Evolutionary conservation across 73 alveolate species (phyloP).

Genomic region (Paramecium tetraurelia): DNA sequence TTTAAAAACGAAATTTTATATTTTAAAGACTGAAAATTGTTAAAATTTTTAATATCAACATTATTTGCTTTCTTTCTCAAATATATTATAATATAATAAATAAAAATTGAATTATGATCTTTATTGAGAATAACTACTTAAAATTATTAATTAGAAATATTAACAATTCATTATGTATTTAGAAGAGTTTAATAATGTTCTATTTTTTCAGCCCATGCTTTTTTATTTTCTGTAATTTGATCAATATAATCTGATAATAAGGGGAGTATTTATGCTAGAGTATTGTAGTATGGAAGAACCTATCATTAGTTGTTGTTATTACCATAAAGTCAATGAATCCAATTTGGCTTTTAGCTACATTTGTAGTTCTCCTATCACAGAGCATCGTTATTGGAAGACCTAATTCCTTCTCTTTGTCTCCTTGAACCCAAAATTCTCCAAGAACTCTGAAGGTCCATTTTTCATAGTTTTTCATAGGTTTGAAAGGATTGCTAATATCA

Average conservation of each 20-base stretch:
- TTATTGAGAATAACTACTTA: not conserved
- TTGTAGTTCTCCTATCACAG: slow-evolving; percentile 93
- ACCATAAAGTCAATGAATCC: slow-evolving; percentile 94
- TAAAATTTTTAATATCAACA: too few species aligned
- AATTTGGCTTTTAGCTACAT: slow-evolving; percentile 83
- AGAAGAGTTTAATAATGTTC: slow-evolving; percentile 2
- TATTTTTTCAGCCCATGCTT: slow-evolving; percentile 18
- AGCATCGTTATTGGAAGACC: slow-evolving; percentile 85
- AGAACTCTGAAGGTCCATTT: slow-evolving; percentile 82
- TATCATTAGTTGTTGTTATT: not conserved
- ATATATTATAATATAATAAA: too few species aligned
- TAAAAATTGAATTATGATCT: not conserved
- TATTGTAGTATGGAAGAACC: slow-evolving; percentile 73
- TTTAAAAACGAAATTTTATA: too few species aligned
- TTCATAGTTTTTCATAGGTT: slow-evolving; percentile 69
- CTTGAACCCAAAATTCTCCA: slow-evolving; percentile 83
- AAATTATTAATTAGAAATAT: not conserved
- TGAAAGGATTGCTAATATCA: slow-evolving; percentile 87
- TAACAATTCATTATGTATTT: not conserved
- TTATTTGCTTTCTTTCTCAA: too few species aligned
- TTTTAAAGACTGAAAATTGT: too few species aligned
- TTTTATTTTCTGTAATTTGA: slow-evolving; percentile 4
- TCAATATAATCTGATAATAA: not conserved
- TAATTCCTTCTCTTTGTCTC: slow-evolving; percentile 88
- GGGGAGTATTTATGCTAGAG: slow-evolving; percentile 58